phyloP scores from a whole-genome alignment of 192 early-diverging fungal species.

The Ambispora gerdemannii region DNA sequence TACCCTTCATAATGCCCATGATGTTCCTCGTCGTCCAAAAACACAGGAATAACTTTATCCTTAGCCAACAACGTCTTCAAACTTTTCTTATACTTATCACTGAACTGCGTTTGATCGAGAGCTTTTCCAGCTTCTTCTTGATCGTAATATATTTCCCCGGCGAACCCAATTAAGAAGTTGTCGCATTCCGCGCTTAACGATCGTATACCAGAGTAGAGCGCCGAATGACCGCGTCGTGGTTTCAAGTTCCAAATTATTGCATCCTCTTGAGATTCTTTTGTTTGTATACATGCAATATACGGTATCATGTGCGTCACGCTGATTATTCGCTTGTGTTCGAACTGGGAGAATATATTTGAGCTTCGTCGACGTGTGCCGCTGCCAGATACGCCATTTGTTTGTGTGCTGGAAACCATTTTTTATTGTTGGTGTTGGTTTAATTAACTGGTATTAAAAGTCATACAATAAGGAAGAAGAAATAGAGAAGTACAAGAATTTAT shows the following conservation, averaged over 20 bases:
- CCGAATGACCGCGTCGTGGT: conserved; percentile 76
- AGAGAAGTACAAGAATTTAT: too few species aligned
- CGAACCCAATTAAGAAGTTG: conserved; percentile 74
- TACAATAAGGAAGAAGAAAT: too few species aligned
- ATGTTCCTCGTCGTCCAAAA: conserved; percentile 68
- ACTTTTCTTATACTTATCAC: conserved; percentile 48
- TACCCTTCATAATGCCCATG: conserved; percentile 94
- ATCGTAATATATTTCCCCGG: conserved; percentile 58
- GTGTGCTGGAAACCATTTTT: background rate
- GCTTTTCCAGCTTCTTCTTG: conserved; percentile 50
- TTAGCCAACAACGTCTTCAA: conserved; percentile 54
- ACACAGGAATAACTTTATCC: conserved; percentile 71
- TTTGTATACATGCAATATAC: conserved; percentile 25
- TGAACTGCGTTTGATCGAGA: conserved; percentile 31
- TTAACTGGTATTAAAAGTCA: too few species aligned
- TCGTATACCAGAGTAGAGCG: conserved; percentile 82
- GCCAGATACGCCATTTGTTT: background rate
- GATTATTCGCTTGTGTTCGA: conserved; percentile 38
- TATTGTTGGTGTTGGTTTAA: too few species aligned
- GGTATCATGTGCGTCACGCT: conserved; percentile 58
- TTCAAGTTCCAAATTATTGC: conserved; percentile 48
- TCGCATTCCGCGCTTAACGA: conserved; percentile 58
- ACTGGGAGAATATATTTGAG: background rate
- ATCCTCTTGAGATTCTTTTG: background rate
- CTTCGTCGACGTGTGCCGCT: background rate